Percentiles rank a stretch among this genome's conserved stretches.
These are phyloP conservation scores for Halteria grandinella DNA, from an alignment of 73 alveolate species.

Conservation along the genomic window DNA sequence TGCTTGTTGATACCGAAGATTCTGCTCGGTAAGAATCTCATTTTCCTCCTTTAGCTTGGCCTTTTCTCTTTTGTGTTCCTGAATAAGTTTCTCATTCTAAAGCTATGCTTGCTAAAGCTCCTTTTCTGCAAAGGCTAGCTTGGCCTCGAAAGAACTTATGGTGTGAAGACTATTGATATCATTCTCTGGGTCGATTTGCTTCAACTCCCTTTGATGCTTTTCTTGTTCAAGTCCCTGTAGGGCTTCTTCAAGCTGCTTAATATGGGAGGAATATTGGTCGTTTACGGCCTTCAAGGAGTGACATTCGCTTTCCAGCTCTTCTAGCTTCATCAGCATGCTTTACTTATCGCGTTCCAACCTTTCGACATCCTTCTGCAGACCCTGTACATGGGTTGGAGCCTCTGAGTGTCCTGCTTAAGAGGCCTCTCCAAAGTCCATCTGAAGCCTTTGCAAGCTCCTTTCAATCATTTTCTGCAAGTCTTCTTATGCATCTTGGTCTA, in stretches of 20 bases:
- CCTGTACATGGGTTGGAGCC: constrained; percentile 30
- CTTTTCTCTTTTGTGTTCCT: background rate
- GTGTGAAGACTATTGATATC: constrained; percentile 13
- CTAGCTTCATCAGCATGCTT: constrained; percentile 7
- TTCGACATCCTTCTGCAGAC: constrained; percentile 5
- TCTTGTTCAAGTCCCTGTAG: constrained; percentile 7
- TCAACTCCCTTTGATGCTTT: constrained; percentile 20
- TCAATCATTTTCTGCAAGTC: constrained; percentile 50
- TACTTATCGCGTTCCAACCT: constrained; percentile 55
- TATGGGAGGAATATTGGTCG: background rate
- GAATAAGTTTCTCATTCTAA: background rate
- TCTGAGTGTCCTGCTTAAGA: constrained; percentile 4
- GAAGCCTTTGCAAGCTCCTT: background rate
- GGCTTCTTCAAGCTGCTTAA: constrained; percentile 4
- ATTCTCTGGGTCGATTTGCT: constrained; percentile 6
- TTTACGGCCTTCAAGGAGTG: background rate
- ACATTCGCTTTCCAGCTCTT: constrained; percentile 45
- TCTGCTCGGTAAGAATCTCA: constrained; percentile 15
- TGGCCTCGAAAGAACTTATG: constrained; percentile 30
- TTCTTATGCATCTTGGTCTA: constrained; percentile 46
- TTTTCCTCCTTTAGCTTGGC: constrained; percentile 48
- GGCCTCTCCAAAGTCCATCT: constrained; percentile 35
- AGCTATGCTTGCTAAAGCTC: background rate
- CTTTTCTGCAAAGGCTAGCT: constrained; percentile 39
- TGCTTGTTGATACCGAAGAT: background rate